Evolutionary conservation across 768 basidiomycete species (phyloP), one percentile per base, ranked within the genome.

Genomic region (Ramaria sp.): DNA sequence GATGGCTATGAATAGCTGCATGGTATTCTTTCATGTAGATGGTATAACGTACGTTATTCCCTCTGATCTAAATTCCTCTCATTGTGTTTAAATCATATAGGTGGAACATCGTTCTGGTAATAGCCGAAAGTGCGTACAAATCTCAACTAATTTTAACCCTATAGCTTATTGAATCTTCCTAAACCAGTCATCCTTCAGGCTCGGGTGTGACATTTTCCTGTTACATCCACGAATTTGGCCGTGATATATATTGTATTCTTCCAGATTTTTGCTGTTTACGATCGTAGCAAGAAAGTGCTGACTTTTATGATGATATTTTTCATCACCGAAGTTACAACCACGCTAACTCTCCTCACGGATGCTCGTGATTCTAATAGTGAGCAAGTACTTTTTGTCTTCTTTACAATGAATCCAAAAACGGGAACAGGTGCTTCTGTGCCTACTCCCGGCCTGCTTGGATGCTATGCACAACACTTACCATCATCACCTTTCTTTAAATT

Each of bases 401-500:
- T 3, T 13, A 34, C 32, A 8, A 1, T 34, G 9, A 13, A 9
- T 34, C 13, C 9, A 9, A 9, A 8, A 34, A 9, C 9, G 2
- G 32, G 32, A 8, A 34, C 32, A 34, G 32, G 8, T 34, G 3
- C 3, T 34, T 34, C 32, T 8, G 1, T 13, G 32, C 2, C 32
- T 34, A 13, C 2, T 8, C 32, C 32, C 13, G 32, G 32, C 13
- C 13, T 13, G 2, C 32, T 34, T 9, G 32, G 45, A 4, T 47
- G 25, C 36, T 50, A 5, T 41, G 30, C 56, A 27, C 49, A 16
- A 20, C 50, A 36, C 25, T 27, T 16, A 13, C 15, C 24, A 39
- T 38, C 41, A 24, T 34, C 44, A 44, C 45, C 57, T 34, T 13
- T 52, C 7, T 67, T 71, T 38, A 77, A 80, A 61, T 81, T 71